Evolutionary conservation across 345 rosid species (phyloP).

Genomic region (Syzygium grande): DNA sequence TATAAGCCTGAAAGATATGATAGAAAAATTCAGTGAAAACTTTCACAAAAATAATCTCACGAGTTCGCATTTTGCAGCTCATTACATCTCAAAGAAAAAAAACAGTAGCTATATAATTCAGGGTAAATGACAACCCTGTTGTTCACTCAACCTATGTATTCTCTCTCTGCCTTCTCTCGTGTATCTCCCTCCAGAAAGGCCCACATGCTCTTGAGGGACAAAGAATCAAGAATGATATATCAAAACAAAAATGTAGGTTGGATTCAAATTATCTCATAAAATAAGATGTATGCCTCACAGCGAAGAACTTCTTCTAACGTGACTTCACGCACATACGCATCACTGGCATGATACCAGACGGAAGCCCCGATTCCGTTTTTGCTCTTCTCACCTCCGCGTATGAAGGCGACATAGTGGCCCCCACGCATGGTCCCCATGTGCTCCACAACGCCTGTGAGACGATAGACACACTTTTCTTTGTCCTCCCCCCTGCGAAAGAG

Average conservation of each 20-base stretch:
- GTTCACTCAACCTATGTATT: conserved; percentile 22
- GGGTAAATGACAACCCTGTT: conserved; percentile 10
- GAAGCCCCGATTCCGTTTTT: conserved; percentile 15
- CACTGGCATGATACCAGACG: conserved; percentile 69
- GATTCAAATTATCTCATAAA: conserved; percentile 52
- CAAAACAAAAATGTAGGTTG: not conserved
- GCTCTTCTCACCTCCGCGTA: conserved; percentile 43
- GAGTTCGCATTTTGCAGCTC: conserved; percentile 5
- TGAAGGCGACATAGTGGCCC: conserved; percentile 90
- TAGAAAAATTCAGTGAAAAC: not conserved
- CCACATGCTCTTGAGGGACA: not conserved
- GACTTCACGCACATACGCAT: conserved; percentile 60
- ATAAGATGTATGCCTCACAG: conserved; percentile 84
- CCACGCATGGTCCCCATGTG: conserved; percentile 91
- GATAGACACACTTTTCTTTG: conserved; percentile 32
- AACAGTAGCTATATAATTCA: conserved; percentile 4
- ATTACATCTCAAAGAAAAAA: conserved; percentile 13
- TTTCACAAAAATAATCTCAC: conserved; percentile 4
- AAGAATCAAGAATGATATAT: conserved; percentile 4
- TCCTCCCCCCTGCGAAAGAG: conserved; percentile 26
- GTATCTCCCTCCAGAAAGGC: not conserved
- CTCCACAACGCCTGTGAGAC: conserved; percentile 76
- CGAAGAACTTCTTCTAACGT: conserved; percentile 70
- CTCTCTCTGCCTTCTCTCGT: not conserved
- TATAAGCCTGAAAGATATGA: not conserved